Percentiles rank a stretch among this genome's conserved stretches.
Evolutionary conservation across 2,329 filamentous ascomycete species (phyloP).

Genomic region (Clarireedia monteithiana): DNA sequence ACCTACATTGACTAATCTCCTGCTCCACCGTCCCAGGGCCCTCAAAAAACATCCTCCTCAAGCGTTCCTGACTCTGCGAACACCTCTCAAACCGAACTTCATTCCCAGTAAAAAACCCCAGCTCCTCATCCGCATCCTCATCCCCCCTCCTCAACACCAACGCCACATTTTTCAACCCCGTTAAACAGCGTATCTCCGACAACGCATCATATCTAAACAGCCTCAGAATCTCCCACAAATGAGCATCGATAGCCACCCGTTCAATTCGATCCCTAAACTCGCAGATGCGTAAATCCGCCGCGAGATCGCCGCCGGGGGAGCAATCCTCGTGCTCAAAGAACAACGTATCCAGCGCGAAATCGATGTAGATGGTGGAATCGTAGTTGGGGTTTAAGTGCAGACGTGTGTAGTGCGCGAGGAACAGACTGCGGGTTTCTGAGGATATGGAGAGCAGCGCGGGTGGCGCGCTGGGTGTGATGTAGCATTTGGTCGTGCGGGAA

Average conservation of each 20-base stretch:
- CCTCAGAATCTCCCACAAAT: slow-evolving; percentile 12
- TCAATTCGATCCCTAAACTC: slow-evolving; percentile 3
- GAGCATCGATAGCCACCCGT: slow-evolving; percentile 10
- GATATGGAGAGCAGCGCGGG: slow-evolving; percentile 9
- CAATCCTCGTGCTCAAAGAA: slow-evolving; percentile 14
- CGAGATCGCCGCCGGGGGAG: slow-evolving; percentile 9
- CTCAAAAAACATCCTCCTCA: slow-evolving; percentile 1
- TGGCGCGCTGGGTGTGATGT: slow-evolving; percentile 1
- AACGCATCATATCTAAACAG: slow-evolving; percentile 9
- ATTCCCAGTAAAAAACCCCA: background rate
- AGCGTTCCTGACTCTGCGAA: background rate
- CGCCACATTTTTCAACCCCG: slow-evolving; percentile 5
- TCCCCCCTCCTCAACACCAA: slow-evolving; percentile 5
- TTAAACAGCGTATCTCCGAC: slow-evolving; percentile 7
- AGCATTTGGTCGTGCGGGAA: slow-evolving; percentile 2
- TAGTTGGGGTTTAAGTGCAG: slow-evolving; percentile 6
- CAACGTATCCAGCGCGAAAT: slow-evolving; percentile 12
- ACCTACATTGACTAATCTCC: slow-evolving; percentile 5
- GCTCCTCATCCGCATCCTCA: background rate
- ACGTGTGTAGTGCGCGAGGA: slow-evolving; percentile 6
- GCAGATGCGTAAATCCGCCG: slow-evolving; percentile 5
- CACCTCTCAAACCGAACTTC: background rate
- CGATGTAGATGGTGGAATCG: slow-evolving; percentile 11
- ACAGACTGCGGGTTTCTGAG: slow-evolving; percentile 10
- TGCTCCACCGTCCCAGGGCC: background rate